These are phyloP conservation scores for Quercus ilex DNA, from an alignment of 306 rosid species.

Conservation along the genomic window DNA sequence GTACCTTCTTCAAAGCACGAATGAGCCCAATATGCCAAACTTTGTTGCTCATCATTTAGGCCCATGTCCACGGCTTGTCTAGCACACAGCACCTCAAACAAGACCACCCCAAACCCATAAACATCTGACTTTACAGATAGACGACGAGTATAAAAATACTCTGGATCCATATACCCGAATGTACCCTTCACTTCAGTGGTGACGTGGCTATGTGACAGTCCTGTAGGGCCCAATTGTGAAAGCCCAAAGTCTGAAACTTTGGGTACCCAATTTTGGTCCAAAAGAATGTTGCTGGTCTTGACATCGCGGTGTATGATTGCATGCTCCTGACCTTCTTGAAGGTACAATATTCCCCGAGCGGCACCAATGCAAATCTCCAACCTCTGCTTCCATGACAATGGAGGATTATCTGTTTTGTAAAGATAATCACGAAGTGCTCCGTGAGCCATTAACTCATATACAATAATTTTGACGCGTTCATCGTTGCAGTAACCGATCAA, in stretches of 20 bases:
- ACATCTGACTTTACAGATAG: neutral
- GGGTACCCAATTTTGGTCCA: neutral
- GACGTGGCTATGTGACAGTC: neutral
- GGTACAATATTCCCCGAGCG: neutral
- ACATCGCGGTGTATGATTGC: neutral
- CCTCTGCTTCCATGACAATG: neutral
- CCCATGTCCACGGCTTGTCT: neutral
- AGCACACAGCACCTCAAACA: neutral
- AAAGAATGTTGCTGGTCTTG: neutral
- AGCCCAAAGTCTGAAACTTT: neutral
- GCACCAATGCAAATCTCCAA: neutral
- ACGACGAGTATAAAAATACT: neutral
- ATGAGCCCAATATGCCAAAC: constrained; percentile 6
- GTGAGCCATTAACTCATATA: neutral
- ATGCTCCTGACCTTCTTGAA: neutral
- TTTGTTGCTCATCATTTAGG: neutral
- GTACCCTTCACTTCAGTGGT: neutral
- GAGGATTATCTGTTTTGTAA: neutral
- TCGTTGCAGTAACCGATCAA: too few species aligned
- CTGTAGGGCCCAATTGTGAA: neutral
- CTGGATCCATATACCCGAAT: neutral
- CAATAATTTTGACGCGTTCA: too few species aligned
- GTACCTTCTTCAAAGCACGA: neutral
- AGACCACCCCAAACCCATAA: neutral
- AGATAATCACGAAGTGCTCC: neutral